Base-by-base conservation (phyloP, 2,329 filamentous ascomycete species). In the Xylaria sp. region DNA sequence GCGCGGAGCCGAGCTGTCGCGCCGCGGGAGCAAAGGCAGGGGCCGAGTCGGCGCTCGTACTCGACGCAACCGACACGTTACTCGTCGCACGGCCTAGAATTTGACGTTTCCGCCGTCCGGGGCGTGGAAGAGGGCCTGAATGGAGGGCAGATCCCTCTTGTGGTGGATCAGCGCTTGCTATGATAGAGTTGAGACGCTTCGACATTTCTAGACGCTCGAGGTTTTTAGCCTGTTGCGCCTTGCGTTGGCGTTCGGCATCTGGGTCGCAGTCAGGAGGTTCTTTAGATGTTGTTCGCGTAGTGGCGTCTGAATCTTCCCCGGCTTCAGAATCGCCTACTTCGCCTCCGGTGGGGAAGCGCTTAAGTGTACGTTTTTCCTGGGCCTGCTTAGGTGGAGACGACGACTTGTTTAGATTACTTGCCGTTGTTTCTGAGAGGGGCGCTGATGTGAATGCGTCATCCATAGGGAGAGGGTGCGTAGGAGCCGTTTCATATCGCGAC, bases 21-120 rank as follows among this genome's bases (percentile, higher is more conserved):
- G 25, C 51, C 43, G 43, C 62, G 48, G 58, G 59, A 33, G 55
- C 55, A 23, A 62, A 54, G 13, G n/a, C 60, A 28, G 79, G 73
- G 18, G 77, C 78, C 0, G 81, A 81, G 25, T 85, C 84, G 18
- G 79, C 80, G 63, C 85, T 84, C 54, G 78, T 81, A 62, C 80
- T 85, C 62, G 86, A 88, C 5, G 81, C 81, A 0, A 83, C 84
- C 2, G 87, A 90, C 2, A 83, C 83, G 74, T 89, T 89, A 79
- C 87, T 89, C 33, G 86, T 78, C 2, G 86, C 88, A 12, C 88
- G 85, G 5, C 88, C 88, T 2, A 90, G 80, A 65, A 90, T 85
- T 63, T 84, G 82, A 12, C 86, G 84, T 61, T 83, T 80, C 18
- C 80, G 78, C 72, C 63, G 79, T 73, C 20, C 77, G 71, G 62